phyloP scores from a whole-genome alignment of 2,329 filamentous ascomycete genomes.

The Apiospora sp. region DNA sequence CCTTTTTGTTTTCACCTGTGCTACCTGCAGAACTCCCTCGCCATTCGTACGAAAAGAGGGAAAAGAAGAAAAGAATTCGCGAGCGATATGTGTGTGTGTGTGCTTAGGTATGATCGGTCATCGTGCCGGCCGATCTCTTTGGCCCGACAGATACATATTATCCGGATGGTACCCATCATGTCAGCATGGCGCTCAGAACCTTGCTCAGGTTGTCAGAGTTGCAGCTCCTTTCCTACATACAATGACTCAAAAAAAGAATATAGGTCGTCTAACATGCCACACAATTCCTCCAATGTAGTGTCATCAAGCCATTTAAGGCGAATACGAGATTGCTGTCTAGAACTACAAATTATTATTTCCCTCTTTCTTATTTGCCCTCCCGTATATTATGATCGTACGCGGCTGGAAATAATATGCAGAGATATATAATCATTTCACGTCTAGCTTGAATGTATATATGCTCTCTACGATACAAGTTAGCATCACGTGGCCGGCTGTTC shows the following conservation, averaged over 20 bases:
- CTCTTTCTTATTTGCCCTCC: not conserved
- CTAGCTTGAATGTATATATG: not conserved
- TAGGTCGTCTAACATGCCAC: not conserved
- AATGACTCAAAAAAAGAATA: not conserved
- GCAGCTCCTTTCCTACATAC: not conserved
- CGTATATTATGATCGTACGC: not conserved
- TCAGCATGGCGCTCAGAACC: not conserved
- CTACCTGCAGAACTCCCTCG: not conserved
- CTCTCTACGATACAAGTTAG: not conserved
- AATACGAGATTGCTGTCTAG: not conserved
- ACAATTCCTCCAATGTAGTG: not conserved
- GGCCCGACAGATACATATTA: not conserved
- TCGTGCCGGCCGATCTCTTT: not conserved
- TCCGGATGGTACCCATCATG: constrained; percentile 13
- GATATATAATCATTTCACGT: not conserved
- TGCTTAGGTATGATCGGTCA: constrained; percentile 4
- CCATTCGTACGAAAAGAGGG: not conserved
- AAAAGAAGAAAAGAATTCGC: not conserved
- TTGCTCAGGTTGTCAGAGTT: not conserved
- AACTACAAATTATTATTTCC: not conserved
- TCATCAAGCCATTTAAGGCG: not conserved
- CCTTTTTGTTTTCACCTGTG: not conserved
- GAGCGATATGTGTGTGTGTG: not conserved
- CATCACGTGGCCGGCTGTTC: not conserved
- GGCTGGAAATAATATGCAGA: not conserved